Evolutionary conservation across 2,329 filamentous ascomycete genomes (phyloP).

Genomic region (Phyllosticta ampelicida): DNA sequence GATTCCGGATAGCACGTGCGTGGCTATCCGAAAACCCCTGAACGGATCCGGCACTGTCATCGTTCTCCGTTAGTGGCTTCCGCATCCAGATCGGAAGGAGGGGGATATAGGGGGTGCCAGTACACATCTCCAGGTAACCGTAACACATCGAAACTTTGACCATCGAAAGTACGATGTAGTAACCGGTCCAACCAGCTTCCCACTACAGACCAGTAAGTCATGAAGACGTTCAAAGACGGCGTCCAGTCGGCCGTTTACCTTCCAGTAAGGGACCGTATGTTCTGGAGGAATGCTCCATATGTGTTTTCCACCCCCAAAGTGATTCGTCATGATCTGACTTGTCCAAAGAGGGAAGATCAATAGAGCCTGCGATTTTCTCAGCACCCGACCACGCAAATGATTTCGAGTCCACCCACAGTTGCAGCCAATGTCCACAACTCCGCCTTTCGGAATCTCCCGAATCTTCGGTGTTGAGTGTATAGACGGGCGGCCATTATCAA

Average conservation of each 20-base stretch:
- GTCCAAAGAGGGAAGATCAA: conserved; percentile 7
- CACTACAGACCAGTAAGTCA: not conserved
- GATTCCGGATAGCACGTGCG: not conserved
- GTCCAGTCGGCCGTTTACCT: not conserved
- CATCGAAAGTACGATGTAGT: conserved; percentile 9
- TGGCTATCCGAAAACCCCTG: not conserved
- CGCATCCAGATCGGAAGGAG: not conserved
- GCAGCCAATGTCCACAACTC: conserved; percentile 1
- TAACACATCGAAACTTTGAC: conserved; percentile 10
- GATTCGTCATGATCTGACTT: conserved; percentile 5
- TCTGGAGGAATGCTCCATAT: conserved; percentile 3
- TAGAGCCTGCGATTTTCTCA: not conserved
- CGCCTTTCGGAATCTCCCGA: conserved; percentile 8
- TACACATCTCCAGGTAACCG: conserved; percentile 8
- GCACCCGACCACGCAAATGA: not conserved
- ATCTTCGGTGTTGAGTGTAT: not conserved
- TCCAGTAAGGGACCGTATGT: conserved; percentile 4
- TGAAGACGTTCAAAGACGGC: not conserved
- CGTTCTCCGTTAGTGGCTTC: not conserved
- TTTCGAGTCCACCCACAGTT: not conserved
- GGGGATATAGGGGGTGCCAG: too few relatives aligned
- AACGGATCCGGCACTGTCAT: conserved; percentile 4
- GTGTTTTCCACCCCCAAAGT: conserved; percentile 7
- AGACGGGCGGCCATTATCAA: not conserved
- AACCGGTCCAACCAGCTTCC: conserved; percentile 2